These are phyloP conservation scores for Cymodocea nodosa DNA, from an alignment of 116 monocot species.

Conservation along the genomic window DNA sequence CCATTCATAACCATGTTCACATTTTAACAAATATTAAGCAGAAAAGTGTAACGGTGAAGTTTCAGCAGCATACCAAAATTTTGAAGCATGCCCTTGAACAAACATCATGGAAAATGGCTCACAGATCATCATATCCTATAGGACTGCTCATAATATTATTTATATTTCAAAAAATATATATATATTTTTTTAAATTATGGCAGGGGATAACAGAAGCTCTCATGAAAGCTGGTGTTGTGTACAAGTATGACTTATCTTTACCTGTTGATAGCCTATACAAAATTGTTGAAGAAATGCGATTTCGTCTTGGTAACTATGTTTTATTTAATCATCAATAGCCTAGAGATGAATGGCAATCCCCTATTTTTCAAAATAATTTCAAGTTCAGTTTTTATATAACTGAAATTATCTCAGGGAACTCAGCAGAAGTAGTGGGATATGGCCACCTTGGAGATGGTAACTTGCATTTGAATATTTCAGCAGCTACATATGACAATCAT, in stretches of 20 bases:
- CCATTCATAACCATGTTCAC: too few relatives aligned
- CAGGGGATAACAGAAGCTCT: slow-evolving; percentile 93
- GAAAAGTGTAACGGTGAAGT: too few relatives aligned
- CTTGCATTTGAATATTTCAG: slow-evolving; percentile 73
- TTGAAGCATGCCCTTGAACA: too few relatives aligned
- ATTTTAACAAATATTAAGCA: too few relatives aligned
- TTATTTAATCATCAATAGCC: neutral
- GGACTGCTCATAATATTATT: neutral
- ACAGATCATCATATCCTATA: neutral
- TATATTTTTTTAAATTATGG: neutral
- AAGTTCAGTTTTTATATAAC: neutral
- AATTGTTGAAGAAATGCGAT: slow-evolving; percentile 84
- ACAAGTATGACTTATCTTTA: slow-evolving; percentile 96
- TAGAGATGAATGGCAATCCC: neutral
- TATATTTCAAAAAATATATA: neutral
- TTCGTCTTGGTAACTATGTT: slow-evolving; percentile 47
- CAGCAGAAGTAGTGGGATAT: slow-evolving; percentile 70
- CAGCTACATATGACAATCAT: slow-evolving; percentile 54
- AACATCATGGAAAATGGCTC: too few relatives aligned
- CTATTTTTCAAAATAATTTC: neutral
- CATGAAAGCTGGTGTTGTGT: slow-evolving; percentile 70
- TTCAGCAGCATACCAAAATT: too few relatives aligned
- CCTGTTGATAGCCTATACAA: slow-evolving; percentile 71
- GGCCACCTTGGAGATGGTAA: slow-evolving; percentile 99
- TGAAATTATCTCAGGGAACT: slow-evolving; percentile 30